Evolutionary conservation across 2,329 filamentous ascomycete genomes (phyloP).

Genomic region (Fusarium sp.): DNA sequence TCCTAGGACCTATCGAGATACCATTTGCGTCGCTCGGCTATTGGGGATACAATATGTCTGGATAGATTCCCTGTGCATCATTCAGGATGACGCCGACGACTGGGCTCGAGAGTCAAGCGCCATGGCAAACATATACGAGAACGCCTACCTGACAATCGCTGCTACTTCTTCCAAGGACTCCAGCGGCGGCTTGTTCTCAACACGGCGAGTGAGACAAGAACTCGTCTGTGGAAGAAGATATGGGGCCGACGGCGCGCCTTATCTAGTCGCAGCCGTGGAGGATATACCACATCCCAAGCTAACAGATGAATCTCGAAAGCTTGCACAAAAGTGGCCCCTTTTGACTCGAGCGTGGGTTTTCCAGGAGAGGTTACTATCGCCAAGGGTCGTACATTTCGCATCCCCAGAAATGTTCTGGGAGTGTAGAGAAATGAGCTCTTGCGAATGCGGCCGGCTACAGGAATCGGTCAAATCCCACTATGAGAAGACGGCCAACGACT

Average conservation of each 20-base stretch:
- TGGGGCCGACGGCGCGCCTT: neutral
- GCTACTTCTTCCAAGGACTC: neutral
- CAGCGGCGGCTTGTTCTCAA: neutral
- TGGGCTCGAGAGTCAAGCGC: neutral
- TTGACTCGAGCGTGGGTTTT: neutral
- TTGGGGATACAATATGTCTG: neutral
- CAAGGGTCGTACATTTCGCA: neutral
- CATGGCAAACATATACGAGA: neutral
- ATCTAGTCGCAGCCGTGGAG: neutral
- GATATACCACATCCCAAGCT: neutral
- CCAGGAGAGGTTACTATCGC: neutral
- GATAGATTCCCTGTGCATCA: neutral
- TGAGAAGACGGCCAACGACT: neutral
- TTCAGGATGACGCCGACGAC: neutral
- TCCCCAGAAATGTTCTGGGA: neutral
- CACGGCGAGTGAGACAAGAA: neutral
- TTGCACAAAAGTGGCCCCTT: neutral
- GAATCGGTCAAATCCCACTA: neutral
- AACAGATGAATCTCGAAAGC: neutral
- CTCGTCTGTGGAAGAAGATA: neutral
- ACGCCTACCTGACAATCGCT: neutral
- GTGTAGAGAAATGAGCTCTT: neutral
- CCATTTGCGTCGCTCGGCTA: neutral
- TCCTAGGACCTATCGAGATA: neutral
- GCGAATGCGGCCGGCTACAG: neutral